Evolutionary conservation across 352 stramenopile species (phyloP).

Genomic region (Peronospora tabacina): DNA sequence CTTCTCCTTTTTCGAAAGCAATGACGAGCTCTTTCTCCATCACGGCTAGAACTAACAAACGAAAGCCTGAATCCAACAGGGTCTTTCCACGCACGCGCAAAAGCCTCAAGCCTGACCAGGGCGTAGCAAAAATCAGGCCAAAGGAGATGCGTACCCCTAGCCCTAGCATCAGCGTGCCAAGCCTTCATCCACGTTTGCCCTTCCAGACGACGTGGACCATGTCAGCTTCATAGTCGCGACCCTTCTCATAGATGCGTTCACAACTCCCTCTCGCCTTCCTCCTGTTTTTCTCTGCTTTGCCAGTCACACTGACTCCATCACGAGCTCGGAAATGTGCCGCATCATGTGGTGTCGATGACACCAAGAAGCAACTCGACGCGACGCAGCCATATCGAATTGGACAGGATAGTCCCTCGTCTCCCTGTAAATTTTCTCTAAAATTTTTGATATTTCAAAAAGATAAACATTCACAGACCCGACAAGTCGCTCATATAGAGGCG

Average conservation of each 20-base stretch:
- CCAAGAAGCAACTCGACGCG: neutral
- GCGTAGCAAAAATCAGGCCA: no score
- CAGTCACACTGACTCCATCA: constrained; percentile 18
- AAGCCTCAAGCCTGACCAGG: no score
- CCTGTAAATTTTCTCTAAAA: no score
- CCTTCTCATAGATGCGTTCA: constrained; percentile 16
- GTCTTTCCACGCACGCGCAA: no score
- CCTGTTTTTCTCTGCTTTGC: constrained; percentile 19
- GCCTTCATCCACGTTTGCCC: constrained; percentile 2
- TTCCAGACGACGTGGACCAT: neutral
- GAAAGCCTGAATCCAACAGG: no score
- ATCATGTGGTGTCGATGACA: no score
- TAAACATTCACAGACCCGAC: no score
- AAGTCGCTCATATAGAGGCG: neutral
- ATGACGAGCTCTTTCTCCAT: no score
- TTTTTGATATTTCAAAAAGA: no score
- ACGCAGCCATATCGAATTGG: constrained; percentile 16
- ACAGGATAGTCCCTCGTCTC: constrained; percentile 15
- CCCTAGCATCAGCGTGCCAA: constrained; percentile 10
- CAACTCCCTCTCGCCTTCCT: constrained; percentile 13
- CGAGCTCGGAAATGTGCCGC: neutral
- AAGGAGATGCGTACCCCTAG: constrained; percentile 11
- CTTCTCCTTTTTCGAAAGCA: neutral
- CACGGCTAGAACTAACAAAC: no score
- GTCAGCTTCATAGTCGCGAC: neutral